Conservation (phyloP, 441 rosid genomes). For the Lepidium campestre region DNA sequence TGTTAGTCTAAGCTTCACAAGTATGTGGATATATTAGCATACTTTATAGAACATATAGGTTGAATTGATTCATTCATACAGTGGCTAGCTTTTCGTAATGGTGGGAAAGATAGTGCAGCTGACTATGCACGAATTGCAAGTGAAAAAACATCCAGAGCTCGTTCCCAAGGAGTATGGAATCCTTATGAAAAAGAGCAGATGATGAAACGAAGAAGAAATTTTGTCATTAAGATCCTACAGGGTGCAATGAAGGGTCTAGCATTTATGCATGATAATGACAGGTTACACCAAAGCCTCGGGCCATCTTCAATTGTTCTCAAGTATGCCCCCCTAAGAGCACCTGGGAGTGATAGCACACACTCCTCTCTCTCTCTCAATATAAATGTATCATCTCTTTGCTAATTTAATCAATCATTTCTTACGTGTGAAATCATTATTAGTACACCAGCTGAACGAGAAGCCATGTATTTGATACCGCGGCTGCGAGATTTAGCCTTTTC, state of each 20-base stretch:
- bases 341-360: constrained; percentile 9
- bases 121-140: constrained; percentile 67
- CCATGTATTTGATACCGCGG: constrained; percentile 65
- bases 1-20: constrained; percentile 3
- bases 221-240: constrained; percentile 53
- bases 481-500: constrained; percentile 94
- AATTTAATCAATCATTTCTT: neutral
- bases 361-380: constrained; percentile 7
- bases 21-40: constrained; percentile 6
- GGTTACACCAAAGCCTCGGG: constrained; percentile 96
- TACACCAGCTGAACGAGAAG: constrained; percentile 73
- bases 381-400: constrained; percentile 6
- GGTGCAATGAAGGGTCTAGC: constrained; percentile 84
- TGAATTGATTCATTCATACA: constrained; percentile 31
- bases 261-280: constrained; percentile 74
- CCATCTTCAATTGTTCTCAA: constrained; percentile 88
- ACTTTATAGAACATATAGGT: constrained; percentile 10
- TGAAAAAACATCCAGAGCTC: constrained; percentile 46
- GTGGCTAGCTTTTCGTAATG: constrained; percentile 94
- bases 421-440: constrained; percentile 25
- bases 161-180: constrained; percentile 53
- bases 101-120: constrained; percentile 79
- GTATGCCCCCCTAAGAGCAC: constrained; percentile 33
- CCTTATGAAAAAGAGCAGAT: constrained; percentile 47
- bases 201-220: constrained; percentile 51